phyloP scores from a whole-genome alignment of 768 basidiomycete species.

The Boletus insuetus region DNA sequence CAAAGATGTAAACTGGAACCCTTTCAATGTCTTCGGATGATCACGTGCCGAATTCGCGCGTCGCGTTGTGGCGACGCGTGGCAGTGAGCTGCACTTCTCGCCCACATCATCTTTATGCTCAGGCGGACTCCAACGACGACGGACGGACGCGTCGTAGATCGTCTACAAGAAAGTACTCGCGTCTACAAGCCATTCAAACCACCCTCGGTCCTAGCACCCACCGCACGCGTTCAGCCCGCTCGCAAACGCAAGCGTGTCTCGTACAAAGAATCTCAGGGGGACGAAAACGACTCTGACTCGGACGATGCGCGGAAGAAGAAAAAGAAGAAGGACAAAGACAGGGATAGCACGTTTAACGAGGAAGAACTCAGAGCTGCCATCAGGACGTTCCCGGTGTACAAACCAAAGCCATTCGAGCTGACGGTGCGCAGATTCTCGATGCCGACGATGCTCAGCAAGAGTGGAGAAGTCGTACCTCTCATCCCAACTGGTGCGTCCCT shows the following conservation, averaged over 20 bases:
- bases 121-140: conserved; percentile 64
- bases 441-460: conserved; percentile 73
- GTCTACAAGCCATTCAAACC: conserved; percentile 81
- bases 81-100: not conserved
- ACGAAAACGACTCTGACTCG: conserved; percentile 57
- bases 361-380: conserved; percentile 60
- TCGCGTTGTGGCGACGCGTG: conserved; percentile 4
- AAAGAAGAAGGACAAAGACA: conserved; percentile 63
- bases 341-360: conserved; percentile 60
- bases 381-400: conserved; percentile 75
- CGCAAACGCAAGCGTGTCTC: conserved; percentile 88
- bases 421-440: conserved; percentile 71
- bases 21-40: not conserved
- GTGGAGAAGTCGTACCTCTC: conserved; percentile 58
- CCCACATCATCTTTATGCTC: conserved; percentile 50
- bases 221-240: conserved; percentile 58
- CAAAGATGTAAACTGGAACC: not conserved
- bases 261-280: conserved; percentile 69
- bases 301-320: conserved; percentile 51
- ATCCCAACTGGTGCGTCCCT: conserved; percentile 69
- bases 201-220: conserved; percentile 46
- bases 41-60: conserved; percentile 25
- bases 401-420: conserved; percentile 73
- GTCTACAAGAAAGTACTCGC: conserved; percentile 68
- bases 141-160: conserved; percentile 66